Percentiles rank a stretch among this genome's conserved stretches.
Evolutionary conservation across 2,329 filamentous ascomycete species (phyloP).

Genomic region (Cercospora sp.): DNA sequence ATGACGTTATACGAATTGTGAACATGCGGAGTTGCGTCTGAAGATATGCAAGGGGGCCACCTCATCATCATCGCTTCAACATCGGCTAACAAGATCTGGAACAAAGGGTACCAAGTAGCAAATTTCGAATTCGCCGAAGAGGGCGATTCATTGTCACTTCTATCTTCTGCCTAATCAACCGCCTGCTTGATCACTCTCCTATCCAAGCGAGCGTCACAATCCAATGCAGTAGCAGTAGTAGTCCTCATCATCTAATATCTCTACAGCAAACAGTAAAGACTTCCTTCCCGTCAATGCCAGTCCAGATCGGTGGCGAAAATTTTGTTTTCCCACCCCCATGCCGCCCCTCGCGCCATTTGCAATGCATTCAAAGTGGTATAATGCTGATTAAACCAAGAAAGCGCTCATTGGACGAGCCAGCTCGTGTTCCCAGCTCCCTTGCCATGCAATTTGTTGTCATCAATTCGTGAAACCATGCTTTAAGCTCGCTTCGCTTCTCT

Average conservation of each 20-base stretch:
- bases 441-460: constrained; percentile 14
- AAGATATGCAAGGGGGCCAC: neutral
- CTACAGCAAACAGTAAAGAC: constrained; percentile 1
- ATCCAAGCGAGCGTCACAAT: neutral
- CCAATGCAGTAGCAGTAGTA: neutral
- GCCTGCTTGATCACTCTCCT: neutral
- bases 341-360: constrained; percentile 7
- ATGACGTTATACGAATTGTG: neutral
- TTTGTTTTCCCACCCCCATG: neutral
- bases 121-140: neutral
- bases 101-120: neutral
- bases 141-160: neutral
- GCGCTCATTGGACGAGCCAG: constrained; percentile 19
- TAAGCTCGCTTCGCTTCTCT: constrained; percentile 2
- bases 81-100: neutral
- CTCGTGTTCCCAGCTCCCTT: constrained; percentile 10
- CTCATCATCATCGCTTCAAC: neutral
- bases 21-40: neutral
- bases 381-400: constrained; percentile 14
- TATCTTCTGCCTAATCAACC: neutral
- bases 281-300: neutral
- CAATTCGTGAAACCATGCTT: constrained; percentile 6
- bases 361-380: constrained; percentile 23
- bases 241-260: neutral
- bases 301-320: neutral